phyloP scores from a whole-genome alignment of 306 rosid genomes.

The Cucurbita argyrosperma region DNA sequence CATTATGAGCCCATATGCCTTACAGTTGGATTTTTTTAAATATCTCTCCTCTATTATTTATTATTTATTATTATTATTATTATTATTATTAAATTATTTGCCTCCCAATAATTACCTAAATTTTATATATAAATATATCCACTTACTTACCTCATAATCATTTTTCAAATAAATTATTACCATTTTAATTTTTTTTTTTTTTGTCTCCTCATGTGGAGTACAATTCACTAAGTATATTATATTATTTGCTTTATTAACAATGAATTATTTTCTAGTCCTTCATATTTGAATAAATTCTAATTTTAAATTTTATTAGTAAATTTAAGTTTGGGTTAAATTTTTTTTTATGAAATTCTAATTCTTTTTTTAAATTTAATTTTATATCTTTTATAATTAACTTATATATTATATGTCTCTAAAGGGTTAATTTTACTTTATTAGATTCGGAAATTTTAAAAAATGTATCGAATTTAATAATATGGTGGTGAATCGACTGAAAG shows the following conservation, averaged over 20 bases:
- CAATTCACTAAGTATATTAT: background rate
- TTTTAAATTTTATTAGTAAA: too few relatives aligned
- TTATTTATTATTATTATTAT: background rate
- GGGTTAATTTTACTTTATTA: too few relatives aligned
- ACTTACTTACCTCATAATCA: background rate
- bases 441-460: background rate
- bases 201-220: background rate
- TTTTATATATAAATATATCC: background rate
- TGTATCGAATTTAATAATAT: background rate
- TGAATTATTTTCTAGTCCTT: background rate
- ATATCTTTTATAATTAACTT: too few relatives aligned
- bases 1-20: conserved; percentile 1
- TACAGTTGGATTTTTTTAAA: background rate
- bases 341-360: too few relatives aligned
- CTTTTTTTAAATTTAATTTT: too few relatives aligned
- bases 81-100: background rate
- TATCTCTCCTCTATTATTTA: background rate
- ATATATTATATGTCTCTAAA: too few relatives aligned
- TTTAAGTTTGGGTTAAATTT: too few relatives aligned
- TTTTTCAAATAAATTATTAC: too few relatives aligned
- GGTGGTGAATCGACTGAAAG: background rate
- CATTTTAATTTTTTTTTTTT: background rate
- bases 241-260: background rate
- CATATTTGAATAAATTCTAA: too few relatives aligned
- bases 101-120: background rate